These are phyloP conservation scores for Musa itinerans DNA, from an alignment of 176 grass and related monocot genomes.

Conservation along the genomic window DNA sequence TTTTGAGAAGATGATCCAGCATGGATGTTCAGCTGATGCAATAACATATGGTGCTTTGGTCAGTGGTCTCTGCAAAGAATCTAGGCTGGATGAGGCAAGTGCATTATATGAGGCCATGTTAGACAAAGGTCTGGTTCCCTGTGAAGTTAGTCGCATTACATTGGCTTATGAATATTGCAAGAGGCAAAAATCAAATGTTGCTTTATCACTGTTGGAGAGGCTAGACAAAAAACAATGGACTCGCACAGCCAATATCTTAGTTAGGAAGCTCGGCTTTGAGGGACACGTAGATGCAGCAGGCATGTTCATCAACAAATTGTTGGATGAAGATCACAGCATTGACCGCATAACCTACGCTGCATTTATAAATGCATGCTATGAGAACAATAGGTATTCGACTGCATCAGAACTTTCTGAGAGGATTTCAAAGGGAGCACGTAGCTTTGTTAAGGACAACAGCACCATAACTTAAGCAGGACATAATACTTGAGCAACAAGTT, in stretches of 20 bases:
- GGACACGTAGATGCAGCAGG: slow-evolving; percentile 55
- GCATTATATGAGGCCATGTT: slow-evolving; percentile 78
- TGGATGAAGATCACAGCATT: slow-evolving; percentile 46
- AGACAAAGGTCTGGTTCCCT: slow-evolving; percentile 79
- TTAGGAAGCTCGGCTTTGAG: slow-evolving; percentile 56
- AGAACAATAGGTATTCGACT: slow-evolving; percentile 46
- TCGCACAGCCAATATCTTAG: slow-evolving; percentile 43
- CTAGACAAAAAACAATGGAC: slow-evolving; percentile 49
- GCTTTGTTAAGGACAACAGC: slow-evolving; percentile 29
- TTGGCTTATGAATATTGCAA: slow-evolving; percentile 74
- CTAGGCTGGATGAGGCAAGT: slow-evolving; percentile 70
- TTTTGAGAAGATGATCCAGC: slow-evolving; percentile 67
- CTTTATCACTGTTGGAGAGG: slow-evolving; percentile 49
- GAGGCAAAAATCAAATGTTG: slow-evolving; percentile 36
- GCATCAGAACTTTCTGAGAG: slow-evolving; percentile 74
- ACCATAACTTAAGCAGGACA: slow-evolving; percentile 26
- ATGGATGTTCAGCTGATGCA: slow-evolving; percentile 60
- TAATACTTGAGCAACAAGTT: neutral
- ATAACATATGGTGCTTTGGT: slow-evolving; percentile 74
- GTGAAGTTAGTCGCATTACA: slow-evolving; percentile 63
- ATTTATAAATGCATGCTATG: slow-evolving; percentile 63
- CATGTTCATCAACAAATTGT: slow-evolving; percentile 56
- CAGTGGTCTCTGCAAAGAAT: slow-evolving; percentile 85
- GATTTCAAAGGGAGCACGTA: slow-evolving; percentile 35
- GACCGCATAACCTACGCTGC: slow-evolving; percentile 48